Evolutionary conservation across 2,329 filamentous ascomycete genomes (phyloP).

Genomic region (Phialophora macrospora): DNA sequence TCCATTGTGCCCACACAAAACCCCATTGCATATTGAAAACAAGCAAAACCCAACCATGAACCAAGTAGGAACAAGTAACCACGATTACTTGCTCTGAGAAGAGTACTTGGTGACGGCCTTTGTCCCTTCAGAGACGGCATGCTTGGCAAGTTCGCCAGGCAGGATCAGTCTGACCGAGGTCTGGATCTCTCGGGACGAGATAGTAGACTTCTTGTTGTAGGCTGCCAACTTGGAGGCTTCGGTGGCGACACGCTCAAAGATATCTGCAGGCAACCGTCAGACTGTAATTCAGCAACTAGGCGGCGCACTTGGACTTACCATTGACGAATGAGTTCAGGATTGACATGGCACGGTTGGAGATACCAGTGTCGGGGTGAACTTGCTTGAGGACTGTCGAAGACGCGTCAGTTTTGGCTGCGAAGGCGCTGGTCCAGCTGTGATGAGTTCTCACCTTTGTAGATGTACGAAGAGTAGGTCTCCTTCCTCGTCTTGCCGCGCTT

Average conservation of each 20-base stretch:
- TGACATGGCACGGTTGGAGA: constrained; percentile 99
- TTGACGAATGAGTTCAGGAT: constrained; percentile 99
- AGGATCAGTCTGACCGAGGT: constrained; percentile 98
- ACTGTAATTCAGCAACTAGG: constrained; percentile 8
- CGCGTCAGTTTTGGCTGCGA: constrained; percentile 45
- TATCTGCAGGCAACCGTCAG: constrained; percentile 64
- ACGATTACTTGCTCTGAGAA: constrained; percentile 90
- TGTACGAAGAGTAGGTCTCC: constrained; percentile 99
- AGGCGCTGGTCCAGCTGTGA: constrained; percentile 25
- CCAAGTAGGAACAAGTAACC: constrained; percentile 48
- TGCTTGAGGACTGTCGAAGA: constrained; percentile 86
- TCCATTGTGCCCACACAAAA: constrained; percentile 39
- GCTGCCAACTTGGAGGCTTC: constrained; percentile 98
- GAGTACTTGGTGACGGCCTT: constrained; percentile 99
- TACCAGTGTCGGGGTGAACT: constrained; percentile 99
- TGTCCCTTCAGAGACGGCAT: constrained; percentile 98
- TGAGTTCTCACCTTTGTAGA: constrained; percentile 88
- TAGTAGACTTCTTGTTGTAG: constrained; percentile 99
- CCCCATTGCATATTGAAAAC: constrained; percentile 48
- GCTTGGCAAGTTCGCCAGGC: constrained; percentile 98
- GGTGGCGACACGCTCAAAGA: constrained; percentile 98
- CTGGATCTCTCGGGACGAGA: constrained; percentile 99
- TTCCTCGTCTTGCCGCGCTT: constrained; percentile 99
- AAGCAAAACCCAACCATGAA: constrained; percentile 47
- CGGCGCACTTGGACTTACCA: constrained; percentile 63